A percentile compares a stretch with the other conserved stretches of the same genome.
phyloP scores from a whole-genome alignment of 805 yeast species.

The Lipomyces orientalis region DNA sequence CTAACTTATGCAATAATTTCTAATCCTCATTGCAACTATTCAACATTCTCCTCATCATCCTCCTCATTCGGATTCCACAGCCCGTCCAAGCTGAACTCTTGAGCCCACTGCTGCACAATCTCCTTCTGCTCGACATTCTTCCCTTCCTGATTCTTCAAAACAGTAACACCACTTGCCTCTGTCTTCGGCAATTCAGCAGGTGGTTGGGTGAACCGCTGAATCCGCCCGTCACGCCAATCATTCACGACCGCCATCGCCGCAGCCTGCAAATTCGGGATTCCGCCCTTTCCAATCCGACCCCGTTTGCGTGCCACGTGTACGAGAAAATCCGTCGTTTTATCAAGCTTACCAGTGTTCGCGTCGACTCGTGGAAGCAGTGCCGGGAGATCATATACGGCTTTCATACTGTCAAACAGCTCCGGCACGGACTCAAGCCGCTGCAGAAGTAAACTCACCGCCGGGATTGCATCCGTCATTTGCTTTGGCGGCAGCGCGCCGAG shows the following conservation, averaged over 20 bases:
- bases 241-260: slow-evolving; percentile 83
- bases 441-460: slow-evolving; percentile 77
- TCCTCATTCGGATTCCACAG: slow-evolving; percentile 28
- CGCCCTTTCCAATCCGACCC: slow-evolving; percentile 92
- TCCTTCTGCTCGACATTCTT: slow-evolving; percentile 66
- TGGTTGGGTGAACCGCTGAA: slow-evolving; percentile 84
- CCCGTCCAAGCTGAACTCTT: slow-evolving; percentile 88
- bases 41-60: slow-evolving; percentile 16
- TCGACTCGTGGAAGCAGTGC: slow-evolving; percentile 58
- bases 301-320: slow-evolving; percentile 91
- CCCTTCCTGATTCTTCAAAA: slow-evolving; percentile 51
- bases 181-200: slow-evolving; percentile 38
- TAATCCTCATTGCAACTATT: background rate
- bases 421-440: slow-evolving; percentile 74
- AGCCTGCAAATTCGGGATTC: slow-evolving; percentile 84
- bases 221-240: slow-evolving; percentile 98
- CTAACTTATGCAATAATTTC: background rate
- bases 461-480: slow-evolving; percentile 79
- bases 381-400: slow-evolving; percentile 76
- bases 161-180: slow-evolving; percentile 49
- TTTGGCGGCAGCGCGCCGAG: slow-evolving; percentile 90
- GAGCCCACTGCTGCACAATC: slow-evolving; percentile 87
- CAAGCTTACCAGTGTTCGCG: slow-evolving; percentile 64
- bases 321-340: slow-evolving; percentile 81
- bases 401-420: slow-evolving; percentile 70